Percentiles rank a stretch among this genome's conserved stretches.
These are phyloP conservation scores for Aspergillus sojae DNA, from an alignment of 2,329 filamentous ascomycete species.

Conservation along the genomic window DNA sequence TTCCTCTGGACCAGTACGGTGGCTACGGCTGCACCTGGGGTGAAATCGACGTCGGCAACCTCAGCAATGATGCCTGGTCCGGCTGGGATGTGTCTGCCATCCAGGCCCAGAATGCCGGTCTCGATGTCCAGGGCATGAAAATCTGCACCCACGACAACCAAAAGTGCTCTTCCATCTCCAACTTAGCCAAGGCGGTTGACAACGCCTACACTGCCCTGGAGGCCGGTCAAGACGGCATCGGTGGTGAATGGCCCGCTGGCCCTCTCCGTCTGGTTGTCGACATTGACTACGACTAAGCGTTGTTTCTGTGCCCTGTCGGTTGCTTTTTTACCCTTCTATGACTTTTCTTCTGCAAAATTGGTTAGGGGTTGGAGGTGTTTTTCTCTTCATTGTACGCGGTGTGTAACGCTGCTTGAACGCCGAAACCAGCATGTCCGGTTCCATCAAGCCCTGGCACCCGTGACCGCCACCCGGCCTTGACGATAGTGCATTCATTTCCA, in stretches of 20 bases:
- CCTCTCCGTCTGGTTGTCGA: slow-evolving; percentile 35
- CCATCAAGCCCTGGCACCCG: neutral
- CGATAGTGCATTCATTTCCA: slow-evolving; percentile 7
- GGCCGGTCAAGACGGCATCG: slow-evolving; percentile 32
- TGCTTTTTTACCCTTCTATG: slow-evolving; percentile 14
- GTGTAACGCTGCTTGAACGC: neutral
- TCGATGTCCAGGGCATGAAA: slow-evolving; percentile 40
- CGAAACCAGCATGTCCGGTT: neutral
- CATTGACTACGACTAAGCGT: slow-evolving; percentile 32
- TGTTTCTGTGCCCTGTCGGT: slow-evolving; percentile 8
- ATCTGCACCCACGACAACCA: slow-evolving; percentile 34
- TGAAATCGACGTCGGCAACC: slow-evolving; percentile 42
- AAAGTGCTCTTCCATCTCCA: slow-evolving; percentile 36
- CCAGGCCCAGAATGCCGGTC: slow-evolving; percentile 30
- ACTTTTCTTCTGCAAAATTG: slow-evolving; percentile 14
- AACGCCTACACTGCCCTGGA: slow-evolving; percentile 39
- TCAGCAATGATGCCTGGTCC: slow-evolving; percentile 35
- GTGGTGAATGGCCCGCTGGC: slow-evolving; percentile 28
- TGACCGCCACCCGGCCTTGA: slow-evolving; percentile 9
- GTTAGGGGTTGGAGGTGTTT: slow-evolving; percentile 18
- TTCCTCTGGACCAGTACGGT: slow-evolving; percentile 33
- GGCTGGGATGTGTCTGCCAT: slow-evolving; percentile 47
- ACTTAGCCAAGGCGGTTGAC: slow-evolving; percentile 22
- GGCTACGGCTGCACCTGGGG: slow-evolving; percentile 44
- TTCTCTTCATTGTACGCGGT: slow-evolving; percentile 2